These are phyloP conservation scores for Tolypocladium cylindrosporum DNA, from an alignment of 2,329 filamentous ascomycete genomes.

Conservation along the genomic window DNA sequence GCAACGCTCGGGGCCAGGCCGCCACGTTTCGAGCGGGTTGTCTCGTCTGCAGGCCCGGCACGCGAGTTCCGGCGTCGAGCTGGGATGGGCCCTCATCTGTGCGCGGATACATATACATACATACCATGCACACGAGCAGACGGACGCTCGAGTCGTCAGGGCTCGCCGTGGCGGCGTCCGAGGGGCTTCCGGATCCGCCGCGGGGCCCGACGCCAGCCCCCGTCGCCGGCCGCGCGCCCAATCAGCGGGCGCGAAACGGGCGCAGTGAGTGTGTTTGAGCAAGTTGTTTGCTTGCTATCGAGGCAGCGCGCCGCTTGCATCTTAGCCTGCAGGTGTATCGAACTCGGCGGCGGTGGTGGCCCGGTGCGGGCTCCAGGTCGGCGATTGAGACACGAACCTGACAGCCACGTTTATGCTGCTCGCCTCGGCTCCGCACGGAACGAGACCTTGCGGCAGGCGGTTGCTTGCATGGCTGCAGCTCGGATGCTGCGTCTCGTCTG, in stretches of 20 bases:
- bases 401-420: not conserved
- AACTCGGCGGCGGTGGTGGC: too few species aligned
- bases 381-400: not conserved
- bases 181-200: not conserved
- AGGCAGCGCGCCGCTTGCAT: not conserved
- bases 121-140: too few species aligned
- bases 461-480: not conserved
- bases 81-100: too few species aligned
- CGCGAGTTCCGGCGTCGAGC: not conserved
- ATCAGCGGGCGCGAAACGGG: constrained; percentile 3
- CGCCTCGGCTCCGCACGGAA: not conserved
- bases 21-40: not conserved
- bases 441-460: not conserved
- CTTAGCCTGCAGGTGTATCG: not conserved
- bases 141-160: too few species aligned
- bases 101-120: too few species aligned
- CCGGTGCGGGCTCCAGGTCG: not conserved
- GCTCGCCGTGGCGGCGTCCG: not conserved
- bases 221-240: constrained; percentile 1
- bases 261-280: constrained; percentile 26
- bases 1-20: not conserved
- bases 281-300: constrained; percentile 16
- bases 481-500: not conserved
- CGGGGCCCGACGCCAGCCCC: not conserved
- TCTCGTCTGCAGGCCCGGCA: not conserved